phyloP scores from a whole-genome alignment of 768 basidiomycete genomes.

The Termitomyces sp. region DNA sequence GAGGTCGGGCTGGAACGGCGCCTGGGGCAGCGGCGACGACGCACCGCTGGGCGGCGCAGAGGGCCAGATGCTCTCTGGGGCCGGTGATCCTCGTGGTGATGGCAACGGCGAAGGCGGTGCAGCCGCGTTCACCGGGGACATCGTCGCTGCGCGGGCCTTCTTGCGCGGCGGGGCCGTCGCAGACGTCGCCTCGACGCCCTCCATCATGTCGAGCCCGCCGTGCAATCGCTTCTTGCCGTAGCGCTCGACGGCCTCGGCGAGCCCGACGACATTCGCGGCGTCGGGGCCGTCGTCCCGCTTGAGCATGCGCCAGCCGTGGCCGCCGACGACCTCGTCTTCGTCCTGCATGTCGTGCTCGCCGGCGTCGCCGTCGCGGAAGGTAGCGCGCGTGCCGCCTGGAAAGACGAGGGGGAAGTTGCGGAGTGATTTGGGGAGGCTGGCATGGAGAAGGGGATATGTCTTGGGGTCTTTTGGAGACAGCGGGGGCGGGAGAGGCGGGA shows the following conservation, averaged over 20 bases:
- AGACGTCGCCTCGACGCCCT: conserved; percentile 43
- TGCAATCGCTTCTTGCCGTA: conserved; percentile 85
- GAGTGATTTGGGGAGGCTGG: conserved; percentile 69
- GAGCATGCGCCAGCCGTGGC: conserved; percentile 75
- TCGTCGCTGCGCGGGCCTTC: conserved; percentile 66
- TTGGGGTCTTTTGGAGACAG: conserved; percentile 75
- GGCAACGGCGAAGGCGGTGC: conserved; percentile 84
- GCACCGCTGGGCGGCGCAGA: conserved; percentile 80
- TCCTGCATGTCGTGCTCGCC: conserved; percentile 69
- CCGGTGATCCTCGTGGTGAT: conserved; percentile 82
- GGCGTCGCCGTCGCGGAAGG: conserved; percentile 69
- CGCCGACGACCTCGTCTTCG: conserved; percentile 64
- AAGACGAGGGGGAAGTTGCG: conserved; percentile 78
- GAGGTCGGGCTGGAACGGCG: conserved; percentile 79
- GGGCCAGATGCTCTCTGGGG: conserved; percentile 74
- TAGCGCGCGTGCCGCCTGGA: conserved; percentile 77
- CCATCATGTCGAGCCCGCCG: conserved; percentile 52
- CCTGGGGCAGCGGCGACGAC: conserved; percentile 65
- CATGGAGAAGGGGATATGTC: conserved; percentile 74
- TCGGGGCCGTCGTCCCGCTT: conserved; percentile 60
- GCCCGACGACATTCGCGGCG: conserved; percentile 52
- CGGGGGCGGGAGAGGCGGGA: conserved; percentile 73
- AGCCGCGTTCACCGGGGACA: conserved; percentile 66
- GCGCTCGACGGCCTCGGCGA: conserved; percentile 80
- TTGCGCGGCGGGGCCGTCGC: conserved; percentile 68